Evolutionary conservation across 345 rosid genomes (phyloP).

Genomic region (Eucalyptus camaldulensis): DNA sequence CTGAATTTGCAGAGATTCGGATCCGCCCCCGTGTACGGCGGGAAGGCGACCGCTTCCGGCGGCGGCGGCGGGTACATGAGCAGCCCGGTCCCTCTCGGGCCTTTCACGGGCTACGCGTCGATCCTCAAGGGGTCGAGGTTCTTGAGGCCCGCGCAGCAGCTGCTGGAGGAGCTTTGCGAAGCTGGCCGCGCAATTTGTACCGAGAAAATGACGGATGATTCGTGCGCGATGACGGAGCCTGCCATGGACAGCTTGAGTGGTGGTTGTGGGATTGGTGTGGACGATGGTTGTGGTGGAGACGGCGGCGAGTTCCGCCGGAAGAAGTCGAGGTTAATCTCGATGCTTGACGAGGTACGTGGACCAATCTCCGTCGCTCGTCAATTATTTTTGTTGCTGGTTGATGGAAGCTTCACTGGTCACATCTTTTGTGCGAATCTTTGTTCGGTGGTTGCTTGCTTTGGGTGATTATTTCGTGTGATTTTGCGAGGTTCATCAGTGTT

Average conservation of each 20-base stretch:
- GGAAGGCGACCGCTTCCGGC: slow-evolving; percentile 14
- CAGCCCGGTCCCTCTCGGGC: slow-evolving; percentile 53
- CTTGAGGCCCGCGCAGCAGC: slow-evolving; percentile 77
- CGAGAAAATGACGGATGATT: slow-evolving; percentile 22
- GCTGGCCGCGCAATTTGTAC: slow-evolving; percentile 42
- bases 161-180: slow-evolving; percentile 69
- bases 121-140: slow-evolving; percentile 75
- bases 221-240: slow-evolving; percentile 37
- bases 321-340: slow-evolving; percentile 63
- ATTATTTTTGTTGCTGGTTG: not conserved
- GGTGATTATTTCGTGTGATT: not conserved
- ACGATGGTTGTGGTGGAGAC: slow-evolving; percentile 3
- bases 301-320: slow-evolving; percentile 43
- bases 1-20: slow-evolving; percentile 34
- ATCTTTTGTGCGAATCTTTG: not conserved
- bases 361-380: not conserved
- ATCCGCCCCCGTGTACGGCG: slow-evolving; percentile 3
- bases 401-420: not conserved
- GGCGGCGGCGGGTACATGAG: slow-evolving; percentile 16
- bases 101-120: slow-evolving; percentile 76
- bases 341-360: slow-evolving; percentile 79
- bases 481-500: not conserved
- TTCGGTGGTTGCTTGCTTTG: slow-evolving; percentile 5
- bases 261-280: slow-evolving; percentile 21
- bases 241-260: not conserved